Percentiles rank a stretch among this genome's conserved stretches.
Conservation (phyloP, 106 monocot genomes). For the Posidonia australis region DNA sequence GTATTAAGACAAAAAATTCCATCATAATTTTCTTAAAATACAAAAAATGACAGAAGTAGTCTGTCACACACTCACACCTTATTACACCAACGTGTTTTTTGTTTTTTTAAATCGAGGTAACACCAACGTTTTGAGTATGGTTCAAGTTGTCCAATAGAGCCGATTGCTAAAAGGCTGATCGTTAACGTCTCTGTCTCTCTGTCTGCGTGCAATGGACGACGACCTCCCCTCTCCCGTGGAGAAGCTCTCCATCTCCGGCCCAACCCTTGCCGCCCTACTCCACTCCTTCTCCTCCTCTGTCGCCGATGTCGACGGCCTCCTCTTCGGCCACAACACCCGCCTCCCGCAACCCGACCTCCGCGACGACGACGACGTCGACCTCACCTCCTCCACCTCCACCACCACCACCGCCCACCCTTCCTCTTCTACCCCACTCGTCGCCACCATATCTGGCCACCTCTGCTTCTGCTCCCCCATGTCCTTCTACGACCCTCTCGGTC, state of each 20-base stretch:
- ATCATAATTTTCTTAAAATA: no score
- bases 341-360: slow-evolving; percentile 36
- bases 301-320: slow-evolving; percentile 53
- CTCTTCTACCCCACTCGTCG: slow-evolving; percentile 1
- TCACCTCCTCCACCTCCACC: slow-evolving; percentile 10
- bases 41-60: no score
- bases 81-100: no score
- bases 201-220: not conserved
- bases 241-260: slow-evolving; percentile 58
- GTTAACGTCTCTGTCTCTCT: no score
- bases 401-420: not conserved
- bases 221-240: not conserved
- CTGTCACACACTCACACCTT: no score
- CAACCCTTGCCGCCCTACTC: slow-evolving; percentile 59
- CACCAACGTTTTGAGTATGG: no score
- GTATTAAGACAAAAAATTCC: no score
- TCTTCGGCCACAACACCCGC: slow-evolving; percentile 44
- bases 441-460: slow-evolving; percentile 10
- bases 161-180: no score
- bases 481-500: slow-evolving; percentile 22
- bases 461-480: slow-evolving; percentile 14
- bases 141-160: no score
- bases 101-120: no score
- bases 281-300: slow-evolving; percentile 46
- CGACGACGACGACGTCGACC: slow-evolving; percentile 28